Conservation (phyloP, 2,329 filamentous ascomycete species). For the Colletotrichum euphorbiae region DNA sequence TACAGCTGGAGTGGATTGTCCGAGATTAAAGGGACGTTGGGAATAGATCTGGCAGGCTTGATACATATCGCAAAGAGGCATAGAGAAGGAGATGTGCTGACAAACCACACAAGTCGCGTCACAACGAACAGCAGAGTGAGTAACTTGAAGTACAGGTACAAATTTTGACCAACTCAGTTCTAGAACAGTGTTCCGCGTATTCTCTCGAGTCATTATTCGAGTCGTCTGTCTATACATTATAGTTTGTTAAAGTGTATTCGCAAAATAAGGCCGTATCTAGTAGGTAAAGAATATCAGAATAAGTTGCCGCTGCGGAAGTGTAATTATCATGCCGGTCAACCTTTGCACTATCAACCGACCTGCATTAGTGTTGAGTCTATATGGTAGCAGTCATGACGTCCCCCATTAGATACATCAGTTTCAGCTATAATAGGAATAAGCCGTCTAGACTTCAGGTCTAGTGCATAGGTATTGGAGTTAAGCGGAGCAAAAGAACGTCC, state of each 20-base stretch:
- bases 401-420: background rate
- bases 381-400: background rate
- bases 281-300: background rate
- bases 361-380: background rate
- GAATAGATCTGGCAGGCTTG: background rate
- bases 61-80: background rate
- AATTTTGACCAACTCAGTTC: background rate
- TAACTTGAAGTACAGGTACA: background rate
- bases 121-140: background rate
- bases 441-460: background rate
- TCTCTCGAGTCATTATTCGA: background rate
- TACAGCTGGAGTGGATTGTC: background rate
- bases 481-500: background rate
- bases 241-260: background rate
- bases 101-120: background rate
- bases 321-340: background rate
- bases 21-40: rapidly evolving
- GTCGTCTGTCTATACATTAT: background rate
- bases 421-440: background rate
- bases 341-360: background rate
- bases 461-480: background rate
- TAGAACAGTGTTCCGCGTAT: background rate
- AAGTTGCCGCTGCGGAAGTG: background rate
- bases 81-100: background rate
- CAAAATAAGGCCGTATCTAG: background rate